Conservation (phyloP, 371 early-diverging fungal genomes). For the Lichtheimia ramosa region DNA sequence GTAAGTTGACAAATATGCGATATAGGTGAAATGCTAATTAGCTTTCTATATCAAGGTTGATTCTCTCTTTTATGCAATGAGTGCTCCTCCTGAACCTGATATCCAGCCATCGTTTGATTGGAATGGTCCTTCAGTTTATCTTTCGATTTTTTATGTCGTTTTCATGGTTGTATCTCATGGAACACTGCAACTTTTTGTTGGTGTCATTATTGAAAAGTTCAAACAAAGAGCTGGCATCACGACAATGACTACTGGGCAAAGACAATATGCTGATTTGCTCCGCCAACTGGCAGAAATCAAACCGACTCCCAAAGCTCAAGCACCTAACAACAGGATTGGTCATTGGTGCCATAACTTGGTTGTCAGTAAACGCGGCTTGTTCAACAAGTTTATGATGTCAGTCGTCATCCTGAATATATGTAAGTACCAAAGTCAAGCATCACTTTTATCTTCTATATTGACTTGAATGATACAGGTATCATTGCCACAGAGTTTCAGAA, state of each 20-base stretch:
- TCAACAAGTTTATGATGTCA: conserved; percentile 50
- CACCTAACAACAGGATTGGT: conserved; percentile 44
- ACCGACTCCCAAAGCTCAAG: conserved; percentile 51
- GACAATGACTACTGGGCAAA: conserved; percentile 51
- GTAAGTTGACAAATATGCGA: conserved; percentile 22
- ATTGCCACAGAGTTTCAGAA: conserved; percentile 50
- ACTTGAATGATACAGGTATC: conserved; percentile 6
- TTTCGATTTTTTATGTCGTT: conserved; percentile 52
- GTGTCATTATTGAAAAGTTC: conserved; percentile 65
- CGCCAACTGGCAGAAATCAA: conserved; percentile 55
- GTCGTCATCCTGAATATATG: conserved; percentile 49
- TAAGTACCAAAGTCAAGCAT: conserved; percentile 10
- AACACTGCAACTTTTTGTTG: conserved; percentile 61
- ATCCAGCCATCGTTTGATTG: conserved; percentile 50
- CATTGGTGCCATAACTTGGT: conserved; percentile 54
- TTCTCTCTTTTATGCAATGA: conserved; percentile 52
- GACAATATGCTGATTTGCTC: conserved; percentile 57
- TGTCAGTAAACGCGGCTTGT: conserved; percentile 49
- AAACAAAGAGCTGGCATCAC: conserved; percentile 61
- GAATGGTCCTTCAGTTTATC: conserved; percentile 49
- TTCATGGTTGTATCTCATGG: conserved; percentile 64
- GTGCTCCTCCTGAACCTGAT: conserved; percentile 45
- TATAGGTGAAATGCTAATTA: conserved; percentile 5
- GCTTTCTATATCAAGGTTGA: conserved; percentile 18
- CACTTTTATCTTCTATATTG: background rate